A percentile compares a stretch with the other conserved stretches of the same genome.
These are phyloP conservation scores for Verticillium dahliae DNA, from an alignment of 2,329 filamentous ascomycete genomes.

Conservation along the genomic window DNA sequence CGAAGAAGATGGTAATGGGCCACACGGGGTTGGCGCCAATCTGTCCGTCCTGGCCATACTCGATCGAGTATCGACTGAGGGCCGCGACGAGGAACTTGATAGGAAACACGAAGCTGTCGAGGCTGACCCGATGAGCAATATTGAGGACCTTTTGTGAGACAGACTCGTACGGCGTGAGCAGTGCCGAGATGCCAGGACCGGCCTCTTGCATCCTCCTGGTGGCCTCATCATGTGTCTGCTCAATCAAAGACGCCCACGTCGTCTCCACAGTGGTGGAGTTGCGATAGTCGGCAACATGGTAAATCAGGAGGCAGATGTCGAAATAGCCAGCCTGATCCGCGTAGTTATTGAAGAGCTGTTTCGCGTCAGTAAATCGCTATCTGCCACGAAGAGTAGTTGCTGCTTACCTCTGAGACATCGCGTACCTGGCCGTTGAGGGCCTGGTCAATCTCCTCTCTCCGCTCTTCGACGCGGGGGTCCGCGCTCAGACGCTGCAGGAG, in stretches of 20 bases:
- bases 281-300: slow-evolving; percentile 84
- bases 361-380: slow-evolving; percentile 10
- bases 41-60: slow-evolving; percentile 50
- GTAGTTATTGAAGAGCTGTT: slow-evolving; percentile 83
- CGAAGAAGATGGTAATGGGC: slow-evolving; percentile 50
- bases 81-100: slow-evolving; percentile 54
- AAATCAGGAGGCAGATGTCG: slow-evolving; percentile 89
- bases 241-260: slow-evolving; percentile 79
- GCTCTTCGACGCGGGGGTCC: slow-evolving; percentile 64
- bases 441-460: slow-evolving; percentile 56
- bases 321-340: slow-evolving; percentile 89
- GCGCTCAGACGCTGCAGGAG: slow-evolving; percentile 69
- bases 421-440: slow-evolving; percentile 74
- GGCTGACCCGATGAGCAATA: slow-evolving; percentile 58
- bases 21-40: slow-evolving; percentile 51
- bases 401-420: slow-evolving; percentile 66
- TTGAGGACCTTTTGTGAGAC: slow-evolving; percentile 58
- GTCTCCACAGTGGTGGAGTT: slow-evolving; percentile 76
- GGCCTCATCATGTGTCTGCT: slow-evolving; percentile 58
- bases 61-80: slow-evolving; percentile 55
- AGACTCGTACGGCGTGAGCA: slow-evolving; percentile 60
- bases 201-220: slow-evolving; percentile 37
- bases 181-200: slow-evolving; percentile 26
- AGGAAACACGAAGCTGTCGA: slow-evolving; percentile 62
- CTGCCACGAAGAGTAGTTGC: not conserved